Conservation (phyloP, 805 yeast genomes). For the Scheffersomyces ergatensis region DNA sequence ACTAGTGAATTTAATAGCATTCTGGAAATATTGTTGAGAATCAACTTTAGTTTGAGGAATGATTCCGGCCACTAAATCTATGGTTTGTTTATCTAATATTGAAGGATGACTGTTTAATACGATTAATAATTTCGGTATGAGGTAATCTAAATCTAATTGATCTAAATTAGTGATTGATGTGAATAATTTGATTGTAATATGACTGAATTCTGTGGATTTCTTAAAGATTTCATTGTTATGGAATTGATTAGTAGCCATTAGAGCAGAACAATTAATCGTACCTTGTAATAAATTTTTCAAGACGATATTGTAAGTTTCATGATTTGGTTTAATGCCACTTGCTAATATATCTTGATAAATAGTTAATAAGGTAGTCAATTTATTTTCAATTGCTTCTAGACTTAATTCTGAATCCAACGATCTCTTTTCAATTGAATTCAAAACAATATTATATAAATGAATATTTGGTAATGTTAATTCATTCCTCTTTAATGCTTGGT, state of each 20-base stretch:
- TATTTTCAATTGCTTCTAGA: constrained; percentile 48
- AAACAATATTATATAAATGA: constrained; percentile 51
- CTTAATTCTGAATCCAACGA: constrained; percentile 37
- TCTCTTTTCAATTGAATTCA: constrained; percentile 54
- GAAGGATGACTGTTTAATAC: constrained; percentile 26
- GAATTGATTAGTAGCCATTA: constrained; percentile 41
- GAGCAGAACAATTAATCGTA: constrained; percentile 34
- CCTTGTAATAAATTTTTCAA: constrained; percentile 52
- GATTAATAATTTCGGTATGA: constrained; percentile 36
- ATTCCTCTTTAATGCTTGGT: constrained; percentile 40
- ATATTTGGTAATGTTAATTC: constrained; percentile 45
- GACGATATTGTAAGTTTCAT: constrained; percentile 49
- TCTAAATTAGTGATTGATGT: constrained; percentile 42
- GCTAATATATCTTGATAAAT: constrained; percentile 65
- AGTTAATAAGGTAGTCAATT: constrained; percentile 59
- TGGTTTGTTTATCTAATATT: constrained; percentile 19
- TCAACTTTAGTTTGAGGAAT: background rate
- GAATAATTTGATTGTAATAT: constrained; percentile 44
- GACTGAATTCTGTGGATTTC: constrained; percentile 44
- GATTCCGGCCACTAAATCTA: constrained; percentile 1
- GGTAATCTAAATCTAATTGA: constrained; percentile 25
- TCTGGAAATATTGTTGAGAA: background rate
- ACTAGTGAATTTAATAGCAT: constrained; percentile 28
- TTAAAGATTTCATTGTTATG: constrained; percentile 45
- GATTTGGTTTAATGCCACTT: constrained; percentile 47